A percentile compares a stretch with the other conserved stretches of the same genome.
Evolutionary conservation across 257 asterid species (phyloP).

Genomic region (Nicotiana obtusifolia): DNA sequence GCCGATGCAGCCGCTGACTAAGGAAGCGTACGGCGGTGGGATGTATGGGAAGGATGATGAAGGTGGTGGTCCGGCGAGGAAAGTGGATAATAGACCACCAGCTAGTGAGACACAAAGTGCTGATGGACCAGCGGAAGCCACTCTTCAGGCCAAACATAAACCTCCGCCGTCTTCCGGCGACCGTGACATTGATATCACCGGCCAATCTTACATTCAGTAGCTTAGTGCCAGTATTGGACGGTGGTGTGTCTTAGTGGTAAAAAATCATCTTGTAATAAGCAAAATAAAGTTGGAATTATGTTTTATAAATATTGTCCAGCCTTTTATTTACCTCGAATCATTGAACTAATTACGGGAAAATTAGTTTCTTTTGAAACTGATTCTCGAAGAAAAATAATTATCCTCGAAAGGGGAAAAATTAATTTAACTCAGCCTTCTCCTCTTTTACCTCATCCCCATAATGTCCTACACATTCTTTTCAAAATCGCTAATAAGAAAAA

Average conservation of each 20-base stretch:
- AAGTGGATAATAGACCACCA: conserved; percentile 21
- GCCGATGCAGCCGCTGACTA: conserved; percentile 44
- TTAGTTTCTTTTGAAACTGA: too few relatives aligned
- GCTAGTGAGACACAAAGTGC: conserved; percentile 78
- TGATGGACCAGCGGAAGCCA: conserved; percentile 53
- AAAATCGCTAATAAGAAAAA: too few relatives aligned
- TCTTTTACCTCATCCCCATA: too few relatives aligned
- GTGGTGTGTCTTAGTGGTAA: background rate
- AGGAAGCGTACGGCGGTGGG: conserved; percentile 79
- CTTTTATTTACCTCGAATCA: too few relatives aligned
- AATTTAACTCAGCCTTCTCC: too few relatives aligned
- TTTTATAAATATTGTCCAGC: too few relatives aligned
- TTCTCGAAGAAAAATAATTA: too few relatives aligned
- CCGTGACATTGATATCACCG: conserved; percentile 59
- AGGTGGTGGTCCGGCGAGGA: background rate
- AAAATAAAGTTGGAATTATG: too few relatives aligned
- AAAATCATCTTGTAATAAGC: too few relatives aligned
- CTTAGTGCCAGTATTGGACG: background rate
- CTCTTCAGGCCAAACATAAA: conserved; percentile 35
- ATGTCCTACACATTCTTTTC: too few relatives aligned
- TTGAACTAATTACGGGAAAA: too few relatives aligned
- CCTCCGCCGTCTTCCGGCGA: conserved; percentile 75
- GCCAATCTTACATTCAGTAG: conserved; percentile 71
- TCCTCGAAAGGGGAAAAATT: too few relatives aligned
- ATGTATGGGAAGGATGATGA: conserved; percentile 56